phyloP scores from a whole-genome alignment of 805 yeast species.

The Kodamaea sagamina region DNA sequence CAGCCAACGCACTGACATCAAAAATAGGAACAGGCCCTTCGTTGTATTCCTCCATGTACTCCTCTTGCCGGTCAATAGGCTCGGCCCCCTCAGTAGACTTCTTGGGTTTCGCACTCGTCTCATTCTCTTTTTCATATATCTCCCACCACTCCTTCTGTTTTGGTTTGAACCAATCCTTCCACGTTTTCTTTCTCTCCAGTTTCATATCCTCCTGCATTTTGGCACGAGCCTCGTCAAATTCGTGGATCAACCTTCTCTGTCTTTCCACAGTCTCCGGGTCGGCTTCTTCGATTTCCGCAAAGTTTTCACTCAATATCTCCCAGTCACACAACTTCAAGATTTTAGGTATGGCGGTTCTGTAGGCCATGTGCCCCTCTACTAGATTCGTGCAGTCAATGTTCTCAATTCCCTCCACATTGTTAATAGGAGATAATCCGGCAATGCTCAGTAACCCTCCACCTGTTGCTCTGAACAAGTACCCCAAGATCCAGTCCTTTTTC shows the following conservation, averaged over 20 bases:
- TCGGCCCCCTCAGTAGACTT: conserved; percentile 1
- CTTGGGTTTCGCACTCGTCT: conserved; percentile 12
- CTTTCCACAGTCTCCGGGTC: conserved; percentile 85
- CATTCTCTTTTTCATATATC: conserved; percentile 40
- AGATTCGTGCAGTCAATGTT: conserved; percentile 83
- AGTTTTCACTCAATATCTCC: conserved; percentile 85
- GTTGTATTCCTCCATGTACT: conserved; percentile 15
- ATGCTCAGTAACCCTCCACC: conserved; percentile 92
- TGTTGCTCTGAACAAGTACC: conserved; percentile 92
- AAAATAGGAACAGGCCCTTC: conserved; percentile 33
- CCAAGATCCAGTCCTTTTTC: conserved; percentile 92
- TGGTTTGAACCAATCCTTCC: conserved; percentile 52
- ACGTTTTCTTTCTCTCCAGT: conserved; percentile 35
- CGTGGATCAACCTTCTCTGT: conserved; percentile 77
- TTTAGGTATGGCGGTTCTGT: conserved; percentile 89
- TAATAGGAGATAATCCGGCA: conserved; percentile 83
- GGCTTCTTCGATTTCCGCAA: conserved; percentile 93
- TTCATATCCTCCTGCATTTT: conserved; percentile 51
- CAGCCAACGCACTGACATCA: conserved; percentile 45
- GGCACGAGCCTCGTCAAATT: conserved; percentile 79
- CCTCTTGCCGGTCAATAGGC: conserved; percentile 15
- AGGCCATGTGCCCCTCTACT: conserved; percentile 97
- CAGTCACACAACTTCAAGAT: conserved; percentile 68
- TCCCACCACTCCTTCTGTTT: conserved; percentile 62
- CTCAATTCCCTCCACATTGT: conserved; percentile 62